phyloP scores from a whole-genome alignment of 768 basidiomycete genomes.

The Suillus subluteus region DNA sequence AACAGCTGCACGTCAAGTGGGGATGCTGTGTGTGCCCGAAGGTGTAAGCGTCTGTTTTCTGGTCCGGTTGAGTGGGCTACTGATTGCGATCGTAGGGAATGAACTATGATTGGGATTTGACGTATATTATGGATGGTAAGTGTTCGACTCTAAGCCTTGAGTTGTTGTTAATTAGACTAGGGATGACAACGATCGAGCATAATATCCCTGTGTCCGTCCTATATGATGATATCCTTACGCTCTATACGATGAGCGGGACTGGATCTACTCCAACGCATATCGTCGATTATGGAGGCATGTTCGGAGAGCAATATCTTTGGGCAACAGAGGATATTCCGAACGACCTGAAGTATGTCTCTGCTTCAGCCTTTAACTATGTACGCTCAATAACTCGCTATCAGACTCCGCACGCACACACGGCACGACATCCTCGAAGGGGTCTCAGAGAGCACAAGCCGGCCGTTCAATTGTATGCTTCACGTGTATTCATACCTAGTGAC shows the following conservation, averaged over 20 bases:
- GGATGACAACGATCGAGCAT: slow-evolving; percentile 80
- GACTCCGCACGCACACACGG: slow-evolving; percentile 63
- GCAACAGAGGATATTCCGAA: slow-evolving; percentile 65
- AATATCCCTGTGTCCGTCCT: slow-evolving; percentile 65
- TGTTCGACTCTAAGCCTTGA: slow-evolving; percentile 1
- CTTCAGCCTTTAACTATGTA: neutral
- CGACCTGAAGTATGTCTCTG: slow-evolving; percentile 59
- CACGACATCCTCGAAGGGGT: slow-evolving; percentile 66
- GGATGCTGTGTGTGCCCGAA: slow-evolving; percentile 76
- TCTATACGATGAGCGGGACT: slow-evolving; percentile 70
- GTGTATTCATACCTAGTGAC: neutral
- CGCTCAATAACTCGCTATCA: slow-evolving; percentile 28
- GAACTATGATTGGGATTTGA: slow-evolving; percentile 80
- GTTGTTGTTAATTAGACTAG: slow-evolving; percentile 34
- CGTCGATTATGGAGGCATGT: slow-evolving; percentile 76
- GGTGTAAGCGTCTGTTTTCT: slow-evolving; percentile 42
- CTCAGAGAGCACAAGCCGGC: slow-evolving; percentile 63
- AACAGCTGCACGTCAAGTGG: slow-evolving; percentile 59
- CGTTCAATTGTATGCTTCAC: slow-evolving; percentile 52
- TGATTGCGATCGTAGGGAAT: slow-evolving; percentile 49
- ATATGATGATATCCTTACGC: slow-evolving; percentile 66
- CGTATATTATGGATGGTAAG: slow-evolving; percentile 77
- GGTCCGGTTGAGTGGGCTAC: neutral
- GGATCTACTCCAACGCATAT: slow-evolving; percentile 75
- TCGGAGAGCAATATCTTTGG: slow-evolving; percentile 73